Evolutionary conservation across 148 eudicot genomes (phyloP).

Genomic region (Cornus florida): DNA sequence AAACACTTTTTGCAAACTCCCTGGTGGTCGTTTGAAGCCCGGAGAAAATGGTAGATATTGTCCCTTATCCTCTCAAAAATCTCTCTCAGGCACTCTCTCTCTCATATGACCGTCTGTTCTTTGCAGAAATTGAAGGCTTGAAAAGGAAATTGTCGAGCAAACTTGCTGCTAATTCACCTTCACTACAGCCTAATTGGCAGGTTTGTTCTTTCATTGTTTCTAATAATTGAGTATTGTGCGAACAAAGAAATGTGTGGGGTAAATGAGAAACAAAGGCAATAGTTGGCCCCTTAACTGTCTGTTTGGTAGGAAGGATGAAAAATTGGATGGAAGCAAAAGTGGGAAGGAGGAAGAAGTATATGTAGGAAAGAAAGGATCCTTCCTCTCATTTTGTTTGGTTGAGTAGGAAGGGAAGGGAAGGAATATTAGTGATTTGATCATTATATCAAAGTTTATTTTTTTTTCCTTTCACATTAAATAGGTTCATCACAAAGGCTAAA

Average conservation of each 20-base stretch:
- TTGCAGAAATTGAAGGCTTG: slow-evolving; percentile 71
- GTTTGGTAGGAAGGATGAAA: too few relatives aligned
- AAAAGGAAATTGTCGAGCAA: slow-evolving; percentile 69
- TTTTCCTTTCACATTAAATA: too few relatives aligned
- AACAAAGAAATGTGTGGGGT: background rate
- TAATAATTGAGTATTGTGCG: background rate
- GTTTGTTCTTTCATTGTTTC: slow-evolving; percentile 22
- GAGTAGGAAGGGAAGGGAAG: background rate
- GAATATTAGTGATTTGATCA: too few relatives aligned
- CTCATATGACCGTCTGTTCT: background rate
- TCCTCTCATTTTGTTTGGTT: too few relatives aligned
- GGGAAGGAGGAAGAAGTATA: too few relatives aligned
- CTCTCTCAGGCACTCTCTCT: background rate
- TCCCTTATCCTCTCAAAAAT: background rate
- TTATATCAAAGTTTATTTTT: too few relatives aligned
- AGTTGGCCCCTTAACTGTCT: too few relatives aligned
- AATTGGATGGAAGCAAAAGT: too few relatives aligned
- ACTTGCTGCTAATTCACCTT: slow-evolving; percentile 59
- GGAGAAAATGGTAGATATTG: slow-evolving; percentile 71
- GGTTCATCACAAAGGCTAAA: too few relatives aligned
- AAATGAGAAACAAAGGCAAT: background rate
- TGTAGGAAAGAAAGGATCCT: too few relatives aligned
- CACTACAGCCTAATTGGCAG: slow-evolving; percentile 75
- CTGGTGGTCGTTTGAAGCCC: slow-evolving; percentile 91
- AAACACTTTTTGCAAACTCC: slow-evolving; percentile 82